Base-by-base conservation (phyloP, 1,284 basidiomycete genomes). In the Exobasidium rhododendri region DNA sequence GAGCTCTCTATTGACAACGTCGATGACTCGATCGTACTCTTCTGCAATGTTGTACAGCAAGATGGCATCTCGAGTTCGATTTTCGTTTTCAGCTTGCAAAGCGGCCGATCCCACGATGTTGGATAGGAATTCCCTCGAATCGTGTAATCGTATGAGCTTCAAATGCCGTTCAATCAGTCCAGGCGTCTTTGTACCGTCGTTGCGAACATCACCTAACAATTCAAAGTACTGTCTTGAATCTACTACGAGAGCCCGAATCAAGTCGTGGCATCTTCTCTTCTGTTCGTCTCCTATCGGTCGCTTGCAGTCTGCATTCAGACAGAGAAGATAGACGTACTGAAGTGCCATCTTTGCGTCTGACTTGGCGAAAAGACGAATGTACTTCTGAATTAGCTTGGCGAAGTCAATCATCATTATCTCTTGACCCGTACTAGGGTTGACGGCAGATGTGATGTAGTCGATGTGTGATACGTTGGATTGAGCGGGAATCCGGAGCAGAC, bases 1-100 rank as follows among this genome's bases (percentile, higher is more conserved):
- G 0, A 99, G 84, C 2, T 92, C 90, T 61, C 88, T 87, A 46
- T 92, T 92, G 47, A 98, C 87, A 62, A 91, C 92, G 6, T 86
- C 84, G 44, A 97, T 86, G 52, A 98, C 94, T 30, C 89, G 91
- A 55, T 87, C 83, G 79, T 94, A 93, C 67, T 96, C 91, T 43
- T 91, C 90, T 0, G 94, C 92, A 40, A 97, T 86, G 81, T 97
- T 94, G 83, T 92, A 97, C 51, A 99, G 83, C 80, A 94, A 89
- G 81, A 98, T 93, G 1, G 93, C 92, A 79, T 97, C 92, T 4
- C 88, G 85, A 47, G 90, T 87, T 30, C 90, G 88, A 55, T 83
- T 81, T 65, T 85, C 84, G 52, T 87, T 80, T 85, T 89, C 61
- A 83, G 85, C 88, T 72, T 90, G 84, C 56, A 85, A 84, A 1